Conservation (phyloP, 179 eudicot species). For the Camellia oleifera region DNA sequence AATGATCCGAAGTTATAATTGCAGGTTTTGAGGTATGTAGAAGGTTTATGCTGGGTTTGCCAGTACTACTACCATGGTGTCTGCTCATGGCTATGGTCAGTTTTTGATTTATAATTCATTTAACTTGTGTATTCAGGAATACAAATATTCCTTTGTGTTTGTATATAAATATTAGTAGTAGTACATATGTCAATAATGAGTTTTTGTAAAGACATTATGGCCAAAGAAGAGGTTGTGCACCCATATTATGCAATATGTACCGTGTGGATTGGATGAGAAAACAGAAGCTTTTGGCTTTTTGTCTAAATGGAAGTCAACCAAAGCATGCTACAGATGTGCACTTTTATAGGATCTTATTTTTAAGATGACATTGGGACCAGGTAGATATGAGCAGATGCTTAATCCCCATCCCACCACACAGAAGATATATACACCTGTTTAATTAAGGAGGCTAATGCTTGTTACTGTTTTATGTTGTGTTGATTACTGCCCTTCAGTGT, state of each 20-base stretch:
- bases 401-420: not conserved
- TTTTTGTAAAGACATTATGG: not conserved
- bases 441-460: not conserved
- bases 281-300: not conserved
- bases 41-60: constrained; percentile 98
- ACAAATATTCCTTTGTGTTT: not conserved
- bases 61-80: constrained; percentile 98
- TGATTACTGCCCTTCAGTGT: not conserved
- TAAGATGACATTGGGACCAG: too few species aligned
- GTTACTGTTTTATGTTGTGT: not conserved
- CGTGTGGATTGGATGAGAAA: not conserved
- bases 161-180: too few species aligned
- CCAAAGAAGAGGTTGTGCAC: not conserved
- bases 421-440: not conserved
- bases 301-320: not conserved
- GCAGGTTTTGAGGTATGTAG: constrained; percentile 93
- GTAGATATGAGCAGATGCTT: too few species aligned
- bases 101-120: not conserved
- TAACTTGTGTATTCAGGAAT: not conserved
- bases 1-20: constrained; percentile 22
- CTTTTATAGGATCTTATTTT: too few species aligned
- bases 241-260: not conserved
- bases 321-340: not conserved
- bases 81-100: constrained; percentile 98
- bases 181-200: not conserved